A percentile compares a stretch with the other conserved stretches of the same genome.
Conservation (phyloP, 2,329 filamentous ascomycete genomes). For the Rutstroemia sp. region DNA sequence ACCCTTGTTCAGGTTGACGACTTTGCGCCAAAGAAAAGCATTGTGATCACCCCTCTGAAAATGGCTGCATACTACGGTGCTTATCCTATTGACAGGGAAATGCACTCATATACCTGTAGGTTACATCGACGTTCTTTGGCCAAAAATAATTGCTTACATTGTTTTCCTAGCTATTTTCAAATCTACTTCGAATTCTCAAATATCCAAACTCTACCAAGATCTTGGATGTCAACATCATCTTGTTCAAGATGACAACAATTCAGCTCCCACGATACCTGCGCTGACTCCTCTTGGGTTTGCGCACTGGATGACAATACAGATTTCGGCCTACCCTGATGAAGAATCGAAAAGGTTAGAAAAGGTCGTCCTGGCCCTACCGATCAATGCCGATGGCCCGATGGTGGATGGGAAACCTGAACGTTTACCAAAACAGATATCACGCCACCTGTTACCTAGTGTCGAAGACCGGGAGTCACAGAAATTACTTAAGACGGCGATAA, state of each 20-base stretch:
- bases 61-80: constrained; percentile 66
- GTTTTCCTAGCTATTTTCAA: constrained; percentile 19
- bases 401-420: constrained; percentile 59
- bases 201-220: constrained; percentile 51
- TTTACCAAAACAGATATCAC: constrained; percentile 71
- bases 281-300: constrained; percentile 62
- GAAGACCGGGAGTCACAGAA: constrained; percentile 51
- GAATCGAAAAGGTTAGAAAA: constrained; percentile 65
- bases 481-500: constrained; percentile 52
- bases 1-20: constrained; percentile 52
- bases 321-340: constrained; percentile 67
- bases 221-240: constrained; percentile 55
- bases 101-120: constrained; percentile 61
- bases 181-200: constrained; percentile 34
- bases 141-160: constrained; percentile 8
- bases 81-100: constrained; percentile 56
- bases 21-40: constrained; percentile 55
- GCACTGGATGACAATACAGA: constrained; percentile 64
- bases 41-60: constrained; percentile 71
- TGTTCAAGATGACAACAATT: constrained; percentile 44
- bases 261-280: constrained; percentile 52
- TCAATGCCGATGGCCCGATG: constrained; percentile 47
- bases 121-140: not conserved
- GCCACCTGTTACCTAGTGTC: constrained; percentile 59
- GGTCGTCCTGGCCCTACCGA: constrained; percentile 63